Base-by-base conservation (phyloP, 2,329 filamentous ascomycete species). In the Aspergillus sp. region DNA sequence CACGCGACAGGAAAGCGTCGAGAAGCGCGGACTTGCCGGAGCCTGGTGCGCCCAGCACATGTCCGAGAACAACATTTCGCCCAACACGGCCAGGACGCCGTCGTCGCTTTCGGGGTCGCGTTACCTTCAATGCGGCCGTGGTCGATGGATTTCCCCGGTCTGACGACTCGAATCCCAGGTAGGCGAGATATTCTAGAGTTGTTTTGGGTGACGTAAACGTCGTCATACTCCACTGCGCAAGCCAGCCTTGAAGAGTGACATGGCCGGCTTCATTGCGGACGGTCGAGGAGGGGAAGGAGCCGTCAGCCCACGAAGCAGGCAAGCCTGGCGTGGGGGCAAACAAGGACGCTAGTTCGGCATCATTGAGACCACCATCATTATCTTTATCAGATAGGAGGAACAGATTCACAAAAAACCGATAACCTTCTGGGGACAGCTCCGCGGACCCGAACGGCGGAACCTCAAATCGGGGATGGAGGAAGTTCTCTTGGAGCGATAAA, bases 141-240 rank as follows among this genome's bases (percentile, higher is more conserved):
- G 87, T 88, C 0, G 83, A 82, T 35, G 85, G 83, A 48, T 85
- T 85, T n/a, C 79, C 74, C 47, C 73, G 70, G 56, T 85, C 86
- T 2, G 81, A 74, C 2, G 87, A 83, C 63, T 97, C 93, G 60
- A 96, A 98, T 1, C 93, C 93, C 2, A 98, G 82, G 63, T 96
- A 96, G 3, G 93, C 93, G 2, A 98, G 81, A 64, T 98, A 98
- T 57, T 94, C 90, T 3, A 98, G 77, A 0, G 93, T 97, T 0
- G 88, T 96, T 63, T 93, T 94, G 8, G 93, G 91, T 47, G 94
- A 90, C 50, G 94, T 82, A 59, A 97, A 98, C 0, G 93, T 98
- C 0, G 93, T 98, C 93, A 98, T 98, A 64, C 90, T 96, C 93
- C 93, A 98, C 60, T 98, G 93, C 3, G 93, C 93, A 34, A 98